Conservation (phyloP, 2,329 filamentous ascomycete genomes). For the Chrysoporthe puriensis region DNA sequence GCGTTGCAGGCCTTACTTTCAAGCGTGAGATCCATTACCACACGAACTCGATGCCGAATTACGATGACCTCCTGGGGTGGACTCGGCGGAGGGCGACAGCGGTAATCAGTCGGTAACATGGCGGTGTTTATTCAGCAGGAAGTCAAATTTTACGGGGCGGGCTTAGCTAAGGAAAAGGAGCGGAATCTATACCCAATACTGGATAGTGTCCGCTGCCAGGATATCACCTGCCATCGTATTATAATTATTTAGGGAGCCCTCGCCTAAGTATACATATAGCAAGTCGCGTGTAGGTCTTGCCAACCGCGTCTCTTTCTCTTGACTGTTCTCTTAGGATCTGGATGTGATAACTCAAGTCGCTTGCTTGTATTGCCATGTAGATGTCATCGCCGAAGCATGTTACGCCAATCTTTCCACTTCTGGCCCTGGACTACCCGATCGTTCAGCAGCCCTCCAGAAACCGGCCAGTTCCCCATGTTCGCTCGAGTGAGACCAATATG, state of each 20-base stretch:
- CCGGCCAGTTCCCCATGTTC: too few relatives aligned
- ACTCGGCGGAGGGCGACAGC: not conserved
- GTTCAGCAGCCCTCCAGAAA: not conserved
- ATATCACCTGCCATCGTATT: not conserved
- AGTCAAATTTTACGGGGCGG: not conserved
- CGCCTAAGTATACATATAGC: not conserved
- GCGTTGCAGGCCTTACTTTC: slow-evolving; percentile 32
- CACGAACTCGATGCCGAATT: not conserved
- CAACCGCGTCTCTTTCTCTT: not conserved
- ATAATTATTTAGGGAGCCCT: not conserved
- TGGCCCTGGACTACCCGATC: not conserved
- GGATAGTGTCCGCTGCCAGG: slow-evolving; percentile 10
- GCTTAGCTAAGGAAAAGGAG: not conserved
- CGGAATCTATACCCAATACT: slow-evolving; percentile 13
- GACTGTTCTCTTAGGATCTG: not conserved
- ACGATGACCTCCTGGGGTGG: not conserved
- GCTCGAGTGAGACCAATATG: not conserved
- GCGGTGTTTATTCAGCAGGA: not conserved
- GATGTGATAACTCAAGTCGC: not conserved
- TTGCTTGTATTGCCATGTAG: slow-evolving; percentile 15
- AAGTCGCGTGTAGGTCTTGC: not conserved
- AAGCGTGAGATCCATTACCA: slow-evolving; percentile 21
- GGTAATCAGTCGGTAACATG: not conserved
- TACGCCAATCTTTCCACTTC: not conserved
- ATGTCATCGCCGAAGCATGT: slow-evolving; percentile 13